Conservation (phyloP, 768 basidiomycete genomes). For the Boletus sp. region DNA sequence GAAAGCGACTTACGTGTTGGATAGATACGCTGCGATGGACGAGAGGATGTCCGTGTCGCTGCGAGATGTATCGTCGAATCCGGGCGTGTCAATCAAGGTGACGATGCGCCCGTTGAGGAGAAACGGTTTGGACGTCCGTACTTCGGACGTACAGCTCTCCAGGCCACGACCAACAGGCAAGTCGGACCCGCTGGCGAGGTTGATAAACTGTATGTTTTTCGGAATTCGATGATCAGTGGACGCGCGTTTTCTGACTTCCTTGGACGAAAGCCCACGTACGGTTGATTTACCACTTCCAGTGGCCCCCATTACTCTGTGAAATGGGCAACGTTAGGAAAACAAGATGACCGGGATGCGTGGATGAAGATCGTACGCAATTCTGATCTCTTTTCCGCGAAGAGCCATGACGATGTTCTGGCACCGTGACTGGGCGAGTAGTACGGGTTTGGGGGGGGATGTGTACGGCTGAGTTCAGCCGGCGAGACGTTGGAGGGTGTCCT, state of each 20-base stretch:
- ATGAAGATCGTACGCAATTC: slow-evolving; percentile 29
- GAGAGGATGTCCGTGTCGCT: slow-evolving; percentile 50
- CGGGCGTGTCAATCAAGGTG: slow-evolving; percentile 57
- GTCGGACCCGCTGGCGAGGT: slow-evolving; percentile 46
- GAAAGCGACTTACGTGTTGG: slow-evolving; percentile 26
- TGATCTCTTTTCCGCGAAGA: slow-evolving; percentile 26
- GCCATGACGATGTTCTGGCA: slow-evolving; percentile 21
- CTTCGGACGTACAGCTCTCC: slow-evolving; percentile 48
- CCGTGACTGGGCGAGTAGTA: neutral
- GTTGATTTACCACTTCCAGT: slow-evolving; percentile 38
- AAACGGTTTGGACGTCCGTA: slow-evolving; percentile 44
- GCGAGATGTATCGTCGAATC: slow-evolving; percentile 52
- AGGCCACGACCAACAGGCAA: slow-evolving; percentile 44
- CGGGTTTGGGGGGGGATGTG: neutral
- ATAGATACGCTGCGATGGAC: slow-evolving; percentile 44
- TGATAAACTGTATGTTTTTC: slow-evolving; percentile 57
- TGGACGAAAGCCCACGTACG: slow-evolving; percentile 12
- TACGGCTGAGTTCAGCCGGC: neutral
- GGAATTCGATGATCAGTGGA: slow-evolving; percentile 1
- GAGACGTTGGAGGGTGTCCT: neutral
- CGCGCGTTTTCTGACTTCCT: neutral
- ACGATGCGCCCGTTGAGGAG: slow-evolving; percentile 42
- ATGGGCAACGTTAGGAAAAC: neutral
- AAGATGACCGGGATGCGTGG: neutral
- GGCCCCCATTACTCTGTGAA: slow-evolving; percentile 33